Percentiles rank a stretch among this genome's conserved stretches.
Evolutionary conservation across 352 stramenopile species (phyloP).

Genomic region (Pythium pyrilobum): DNA sequence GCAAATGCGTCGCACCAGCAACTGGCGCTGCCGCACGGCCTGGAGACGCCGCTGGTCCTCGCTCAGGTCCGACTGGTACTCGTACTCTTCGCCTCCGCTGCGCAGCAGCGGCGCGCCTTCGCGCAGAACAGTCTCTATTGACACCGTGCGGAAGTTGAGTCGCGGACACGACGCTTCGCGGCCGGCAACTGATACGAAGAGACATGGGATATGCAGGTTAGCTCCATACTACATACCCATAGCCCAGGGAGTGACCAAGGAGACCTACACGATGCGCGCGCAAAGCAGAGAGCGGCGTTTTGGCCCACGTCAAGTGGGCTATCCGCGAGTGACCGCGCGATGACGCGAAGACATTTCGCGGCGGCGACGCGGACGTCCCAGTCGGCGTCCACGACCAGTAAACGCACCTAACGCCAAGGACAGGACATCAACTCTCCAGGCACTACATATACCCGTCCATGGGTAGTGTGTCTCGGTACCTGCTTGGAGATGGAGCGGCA

Average conservation of each 20-base stretch:
- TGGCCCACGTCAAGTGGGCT: constrained; percentile 11
- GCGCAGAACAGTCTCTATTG: constrained; percentile 47
- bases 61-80: constrained; percentile 56
- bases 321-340: constrained; percentile 36
- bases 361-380: constrained; percentile 77
- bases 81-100: constrained; percentile 78
- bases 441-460: background rate
- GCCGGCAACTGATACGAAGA: constrained; percentile 57
- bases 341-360: constrained; percentile 51
- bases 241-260: background rate
- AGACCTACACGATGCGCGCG: constrained; percentile 36
- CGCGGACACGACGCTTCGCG: constrained; percentile 28
- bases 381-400: constrained; percentile 37
- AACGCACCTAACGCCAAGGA: constrained; percentile 31
- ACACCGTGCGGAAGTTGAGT: constrained; percentile 52
- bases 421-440: background rate
- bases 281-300: constrained; percentile 34
- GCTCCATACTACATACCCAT: too few species aligned
- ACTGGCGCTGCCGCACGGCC: constrained; percentile 52
- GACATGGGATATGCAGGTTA: too few species aligned
- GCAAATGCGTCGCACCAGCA: constrained; percentile 66
- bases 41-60: constrained; percentile 45
- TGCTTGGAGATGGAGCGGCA: constrained; percentile 52
- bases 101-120: constrained; percentile 63
- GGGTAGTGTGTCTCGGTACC: constrained; percentile 14